Evolutionary conservation across 2,329 filamentous ascomycete species (phyloP).

Genomic region (Sclerotinia spermophila): DNA sequence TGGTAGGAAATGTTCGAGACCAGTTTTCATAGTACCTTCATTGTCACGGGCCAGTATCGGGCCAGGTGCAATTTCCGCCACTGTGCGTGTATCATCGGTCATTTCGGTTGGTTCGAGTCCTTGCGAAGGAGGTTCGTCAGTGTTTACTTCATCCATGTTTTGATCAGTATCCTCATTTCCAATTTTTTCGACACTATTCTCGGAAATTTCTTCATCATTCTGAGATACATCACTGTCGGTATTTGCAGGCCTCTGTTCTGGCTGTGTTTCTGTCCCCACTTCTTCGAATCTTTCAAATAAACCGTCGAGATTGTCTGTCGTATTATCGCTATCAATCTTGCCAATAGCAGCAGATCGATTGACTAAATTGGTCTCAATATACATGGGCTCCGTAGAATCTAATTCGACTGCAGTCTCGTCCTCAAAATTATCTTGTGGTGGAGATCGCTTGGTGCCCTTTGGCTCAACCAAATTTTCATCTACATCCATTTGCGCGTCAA

Average conservation of each 20-base stretch:
- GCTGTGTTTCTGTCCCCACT: background rate
- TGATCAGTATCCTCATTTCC: background rate
- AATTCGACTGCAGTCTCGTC: background rate
- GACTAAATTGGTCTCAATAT: background rate
- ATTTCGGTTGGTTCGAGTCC: background rate
- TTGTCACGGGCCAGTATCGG: background rate
- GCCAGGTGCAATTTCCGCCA: too few species aligned
- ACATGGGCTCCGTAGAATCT: slow-evolving; percentile 1
- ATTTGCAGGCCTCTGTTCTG: background rate
- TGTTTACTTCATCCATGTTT: background rate
- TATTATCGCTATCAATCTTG: background rate
- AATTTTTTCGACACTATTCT: background rate
- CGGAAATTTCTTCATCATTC: background rate
- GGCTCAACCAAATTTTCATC: background rate
- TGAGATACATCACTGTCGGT: background rate
- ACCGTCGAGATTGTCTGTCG: slow-evolving; percentile 6
- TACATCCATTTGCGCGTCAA: background rate
- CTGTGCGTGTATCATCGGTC: background rate
- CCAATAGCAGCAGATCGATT: background rate
- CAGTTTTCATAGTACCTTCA: background rate
- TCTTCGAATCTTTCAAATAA: slow-evolving; percentile 5
- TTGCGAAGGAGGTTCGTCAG: background rate
- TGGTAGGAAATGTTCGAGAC: background rate
- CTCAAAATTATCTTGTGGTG: background rate
- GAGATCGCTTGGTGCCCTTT: background rate